Evolutionary conservation across 2,329 filamentous ascomycete genomes (phyloP).

Genomic region (Colletotrichum sp.): DNA sequence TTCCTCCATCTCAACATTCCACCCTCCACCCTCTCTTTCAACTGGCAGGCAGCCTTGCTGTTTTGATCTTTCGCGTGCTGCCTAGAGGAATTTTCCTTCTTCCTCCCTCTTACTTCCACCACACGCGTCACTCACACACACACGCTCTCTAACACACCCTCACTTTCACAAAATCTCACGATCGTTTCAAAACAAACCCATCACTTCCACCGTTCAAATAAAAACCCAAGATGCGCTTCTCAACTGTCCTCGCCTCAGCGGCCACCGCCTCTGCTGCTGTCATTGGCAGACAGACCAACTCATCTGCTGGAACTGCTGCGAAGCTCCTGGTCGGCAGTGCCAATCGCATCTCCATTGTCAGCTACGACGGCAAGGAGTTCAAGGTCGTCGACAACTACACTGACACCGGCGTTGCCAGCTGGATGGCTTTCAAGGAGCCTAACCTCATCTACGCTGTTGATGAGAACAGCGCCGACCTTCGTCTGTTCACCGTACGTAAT

Average conservation of each 20-base stretch:
- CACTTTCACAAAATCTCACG: background rate
- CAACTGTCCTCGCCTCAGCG: background rate
- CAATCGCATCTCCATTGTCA: conserved; percentile 42
- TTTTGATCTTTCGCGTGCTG: background rate
- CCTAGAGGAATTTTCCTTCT: background rate
- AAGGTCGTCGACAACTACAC: conserved; percentile 38
- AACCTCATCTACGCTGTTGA: conserved; percentile 51
- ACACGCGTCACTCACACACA: background rate
- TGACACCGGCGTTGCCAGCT: conserved; percentile 42
- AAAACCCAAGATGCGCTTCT: conserved; percentile 1
- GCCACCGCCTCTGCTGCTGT: conserved; percentile 11
- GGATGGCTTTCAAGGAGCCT: conserved; percentile 47
- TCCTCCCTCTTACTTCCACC: background rate
- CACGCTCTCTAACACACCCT: background rate
- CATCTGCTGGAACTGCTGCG: background rate
- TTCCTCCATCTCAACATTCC: background rate
- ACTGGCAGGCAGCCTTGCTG: background rate
- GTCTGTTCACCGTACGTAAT: conserved; percentile 36
- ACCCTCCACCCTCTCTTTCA: background rate
- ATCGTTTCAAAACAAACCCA: background rate
- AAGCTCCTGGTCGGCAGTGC: conserved; percentile 47
- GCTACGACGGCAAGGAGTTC: conserved; percentile 46
- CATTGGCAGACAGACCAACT: conserved; percentile 1
- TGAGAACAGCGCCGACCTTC: conserved; percentile 46
- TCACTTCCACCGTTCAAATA: background rate